phyloP scores from a whole-genome alignment of 306 rosid species.

The Begonia fuchsioides region DNA sequence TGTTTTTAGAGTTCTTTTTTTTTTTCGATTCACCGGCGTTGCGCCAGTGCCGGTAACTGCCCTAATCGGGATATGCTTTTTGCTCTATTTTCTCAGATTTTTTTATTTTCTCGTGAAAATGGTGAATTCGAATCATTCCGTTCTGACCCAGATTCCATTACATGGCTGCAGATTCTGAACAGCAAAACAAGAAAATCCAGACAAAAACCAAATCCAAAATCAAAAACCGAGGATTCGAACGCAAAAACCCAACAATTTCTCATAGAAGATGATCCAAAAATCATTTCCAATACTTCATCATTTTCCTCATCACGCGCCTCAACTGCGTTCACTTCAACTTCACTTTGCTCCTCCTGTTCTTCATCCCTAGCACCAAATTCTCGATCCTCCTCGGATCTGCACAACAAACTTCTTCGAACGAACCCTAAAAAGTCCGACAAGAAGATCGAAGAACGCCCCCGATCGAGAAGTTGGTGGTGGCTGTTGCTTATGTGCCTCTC shows the following conservation, averaged over 20 bases:
- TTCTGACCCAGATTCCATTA: neutral
- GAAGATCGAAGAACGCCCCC: neutral
- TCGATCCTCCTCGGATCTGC: neutral
- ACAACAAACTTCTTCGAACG: neutral
- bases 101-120: neutral
- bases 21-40: no score
- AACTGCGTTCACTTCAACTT: neutral
- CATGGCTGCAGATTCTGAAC: neutral
- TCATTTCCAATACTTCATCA: neutral
- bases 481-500: neutral
- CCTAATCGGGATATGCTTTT: neutral
- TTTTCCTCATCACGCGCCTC: neutral
- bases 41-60: no score
- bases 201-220: neutral
- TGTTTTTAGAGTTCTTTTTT: no score
- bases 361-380: neutral
- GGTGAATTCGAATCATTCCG: neutral
- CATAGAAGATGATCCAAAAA: neutral
- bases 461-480: neutral
- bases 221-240: neutral
- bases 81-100: neutral
- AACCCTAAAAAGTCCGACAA: neutral
- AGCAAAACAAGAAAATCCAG: neutral
- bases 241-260: neutral
- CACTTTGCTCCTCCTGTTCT: constrained; percentile 1